Base-by-base conservation (phyloP, 305 asterid genomes). In the Solanum hybrid region DNA sequence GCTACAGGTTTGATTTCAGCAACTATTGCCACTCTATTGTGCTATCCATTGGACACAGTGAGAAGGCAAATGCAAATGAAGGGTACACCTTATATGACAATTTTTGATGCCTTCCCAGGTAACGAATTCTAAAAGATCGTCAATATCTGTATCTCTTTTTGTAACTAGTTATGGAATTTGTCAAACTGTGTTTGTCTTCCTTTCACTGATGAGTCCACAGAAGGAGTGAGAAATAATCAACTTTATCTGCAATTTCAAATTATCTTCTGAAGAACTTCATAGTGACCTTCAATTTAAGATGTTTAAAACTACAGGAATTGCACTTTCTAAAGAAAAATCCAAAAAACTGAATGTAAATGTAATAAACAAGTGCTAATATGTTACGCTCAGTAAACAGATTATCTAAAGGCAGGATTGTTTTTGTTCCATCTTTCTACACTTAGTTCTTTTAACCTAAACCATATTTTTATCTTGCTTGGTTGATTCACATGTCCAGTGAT, bases 1-100 rank as follows among this genome's bases (percentile, higher is more conserved):
- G 79, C 89, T 82, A 96, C 97, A 51, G 97, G 97, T 26, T 91
- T 97, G 92, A 92, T 95, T 31, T 95, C 99, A 27, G 98, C 99
- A 70, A 93, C 97, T 76, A 94, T 96, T 76, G 99, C 99, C 89
- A 96, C 99, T 8, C 92, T 95, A 72, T 90, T 92, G 93, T 97
- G 99, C 93, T 97, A 96, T 93, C 99, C 99, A 86, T 92, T 97
- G 95, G 99, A 96, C 92, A 97, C 99, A 4, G 95, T 95, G 75
- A 93, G 99, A 91, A 91, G 98, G 86, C 99, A 97, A 94, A 96
- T 97, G 99, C 99, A 97, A 92, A 95, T 96, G 99, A 96, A 90
- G 95, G 97, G 97, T 88, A 93, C 95, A 20, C 99, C 99, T 79
- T 96, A 95, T 90, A 86, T 41, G 87, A 93, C 97, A 15, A 87